Evolutionary conservation across 2,329 filamentous ascomycete species (phyloP).

Genomic region (Lojkania enalia): DNA sequence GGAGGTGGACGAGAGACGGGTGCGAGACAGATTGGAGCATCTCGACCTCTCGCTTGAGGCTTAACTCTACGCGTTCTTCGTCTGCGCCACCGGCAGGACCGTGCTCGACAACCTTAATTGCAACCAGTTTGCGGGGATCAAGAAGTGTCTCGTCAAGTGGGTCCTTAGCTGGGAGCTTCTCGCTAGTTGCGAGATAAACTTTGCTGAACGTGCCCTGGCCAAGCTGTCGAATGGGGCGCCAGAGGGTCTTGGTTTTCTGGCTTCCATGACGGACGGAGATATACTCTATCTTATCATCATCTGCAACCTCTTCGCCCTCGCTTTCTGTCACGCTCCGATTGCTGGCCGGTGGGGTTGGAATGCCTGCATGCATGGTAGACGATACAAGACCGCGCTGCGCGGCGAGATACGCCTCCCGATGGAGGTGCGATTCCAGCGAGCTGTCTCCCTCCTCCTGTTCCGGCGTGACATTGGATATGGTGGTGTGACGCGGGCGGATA

Average conservation of each 20-base stretch:
- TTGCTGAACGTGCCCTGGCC: conserved; percentile 96
- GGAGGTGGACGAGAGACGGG: conserved; percentile 86
- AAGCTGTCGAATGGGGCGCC: conserved; percentile 77
- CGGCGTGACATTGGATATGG: conserved; percentile 57
- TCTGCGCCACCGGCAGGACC: conserved; percentile 91
- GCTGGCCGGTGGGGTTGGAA: conserved; percentile 80
- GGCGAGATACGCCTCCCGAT: conserved; percentile 81
- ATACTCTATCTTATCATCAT: conserved; percentile 49
- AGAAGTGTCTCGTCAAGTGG: conserved; percentile 54
- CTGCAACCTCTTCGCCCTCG: conserved; percentile 54
- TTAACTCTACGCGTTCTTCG: conserved; percentile 90
- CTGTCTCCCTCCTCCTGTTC: conserved; percentile 51
- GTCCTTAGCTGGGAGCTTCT: conserved; percentile 55
- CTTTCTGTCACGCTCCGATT: conserved; percentile 57
- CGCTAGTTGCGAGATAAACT: conserved; percentile 86
- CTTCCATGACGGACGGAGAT: conserved; percentile 56
- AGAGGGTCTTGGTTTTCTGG: conserved; percentile 74
- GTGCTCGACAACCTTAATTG: conserved; percentile 93
- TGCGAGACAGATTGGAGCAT: conserved; percentile 88
- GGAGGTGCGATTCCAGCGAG: conserved; percentile 59
- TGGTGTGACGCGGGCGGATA: conserved; percentile 69
- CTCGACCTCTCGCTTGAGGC: conserved; percentile 90
- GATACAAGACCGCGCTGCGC: conserved; percentile 73
- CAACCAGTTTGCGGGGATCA: conserved; percentile 80
- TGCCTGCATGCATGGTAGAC: conserved; percentile 46